Conservation (phyloP, 2,329 filamentous ascomycete species). For the Zasmidium angulare region DNA sequence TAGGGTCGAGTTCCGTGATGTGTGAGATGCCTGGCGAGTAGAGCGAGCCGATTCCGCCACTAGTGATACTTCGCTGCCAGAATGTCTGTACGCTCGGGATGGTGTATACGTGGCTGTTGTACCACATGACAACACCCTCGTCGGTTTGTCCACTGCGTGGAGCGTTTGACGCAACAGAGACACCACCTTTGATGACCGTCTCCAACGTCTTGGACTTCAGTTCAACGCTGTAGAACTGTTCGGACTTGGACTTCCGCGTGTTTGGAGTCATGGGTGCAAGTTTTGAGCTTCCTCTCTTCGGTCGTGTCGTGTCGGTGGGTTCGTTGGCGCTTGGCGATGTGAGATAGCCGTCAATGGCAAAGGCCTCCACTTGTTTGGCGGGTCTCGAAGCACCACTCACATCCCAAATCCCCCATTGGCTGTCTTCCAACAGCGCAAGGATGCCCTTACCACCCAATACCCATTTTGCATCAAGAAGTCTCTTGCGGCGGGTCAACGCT, state of each 20-base stretch:
- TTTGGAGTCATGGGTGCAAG: slow-evolving; percentile 54
- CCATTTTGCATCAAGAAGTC: slow-evolving; percentile 51
- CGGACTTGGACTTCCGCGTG: slow-evolving; percentile 47
- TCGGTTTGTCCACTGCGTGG: slow-evolving; percentile 37
- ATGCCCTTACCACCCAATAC: slow-evolving; percentile 46
- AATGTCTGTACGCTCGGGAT: slow-evolving; percentile 47
- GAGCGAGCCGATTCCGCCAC: slow-evolving; percentile 37
- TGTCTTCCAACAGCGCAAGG: slow-evolving; percentile 49
- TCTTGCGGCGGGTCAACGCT: slow-evolving; percentile 43
- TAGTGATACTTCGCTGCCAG: slow-evolving; percentile 43
- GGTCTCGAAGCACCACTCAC: slow-evolving; percentile 21
- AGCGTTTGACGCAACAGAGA: slow-evolving; percentile 40
- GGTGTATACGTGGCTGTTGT: slow-evolving; percentile 44
- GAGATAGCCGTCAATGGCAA: slow-evolving; percentile 33
- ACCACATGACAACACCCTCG: slow-evolving; percentile 50
- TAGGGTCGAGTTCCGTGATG: slow-evolving; percentile 42
- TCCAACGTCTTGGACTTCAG: slow-evolving; percentile 31
- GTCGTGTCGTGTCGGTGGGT: slow-evolving; percentile 27
- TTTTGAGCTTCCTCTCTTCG: slow-evolving; percentile 34
- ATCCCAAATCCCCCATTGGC: slow-evolving; percentile 57
- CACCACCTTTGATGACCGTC: slow-evolving; percentile 40
- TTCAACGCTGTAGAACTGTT: slow-evolving; percentile 45
- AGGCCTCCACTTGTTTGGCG: slow-evolving; percentile 26
- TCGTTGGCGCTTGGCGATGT: slow-evolving; percentile 24
- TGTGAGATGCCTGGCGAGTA: slow-evolving; percentile 43